A percentile compares a stretch with the other conserved stretches of the same genome.
Evolutionary conservation across 108 stramenopile species (phyloP).

Genomic region (Cylindrotheca fusiformis): DNA sequence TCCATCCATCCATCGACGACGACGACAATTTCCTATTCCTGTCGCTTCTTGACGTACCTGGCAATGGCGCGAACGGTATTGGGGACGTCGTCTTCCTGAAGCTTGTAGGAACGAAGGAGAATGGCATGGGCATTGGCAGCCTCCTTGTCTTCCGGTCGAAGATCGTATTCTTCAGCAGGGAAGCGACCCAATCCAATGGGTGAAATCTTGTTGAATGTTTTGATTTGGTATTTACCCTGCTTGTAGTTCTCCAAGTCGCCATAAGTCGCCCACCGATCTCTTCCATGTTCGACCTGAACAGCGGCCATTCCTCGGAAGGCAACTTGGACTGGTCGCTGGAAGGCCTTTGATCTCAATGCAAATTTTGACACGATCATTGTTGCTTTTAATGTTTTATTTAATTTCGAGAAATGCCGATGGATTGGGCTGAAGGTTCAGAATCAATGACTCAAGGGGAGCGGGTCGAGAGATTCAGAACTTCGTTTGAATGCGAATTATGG

Average conservation of each 20-base stretch:
- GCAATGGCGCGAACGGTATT: slow-evolving; percentile 87
- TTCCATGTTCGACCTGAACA: slow-evolving; percentile 77
- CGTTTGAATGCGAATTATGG: too few species aligned
- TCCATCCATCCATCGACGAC: too few species aligned
- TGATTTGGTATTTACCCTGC: slow-evolving; percentile 85
- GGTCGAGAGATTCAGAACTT: too few species aligned
- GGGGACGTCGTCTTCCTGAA: slow-evolving; percentile 82
- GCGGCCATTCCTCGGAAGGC: slow-evolving; percentile 42
- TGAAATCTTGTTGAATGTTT: slow-evolving; percentile 92
- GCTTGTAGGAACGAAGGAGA: slow-evolving; percentile 85
- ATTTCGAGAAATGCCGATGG: too few species aligned
- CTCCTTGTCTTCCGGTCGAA: slow-evolving; percentile 35
- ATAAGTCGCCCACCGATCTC: slow-evolving; percentile 78
- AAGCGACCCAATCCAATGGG: slow-evolving; percentile 69
- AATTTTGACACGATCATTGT: neutral
- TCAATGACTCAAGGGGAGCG: too few species aligned
- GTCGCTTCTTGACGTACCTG: slow-evolving; percentile 18
- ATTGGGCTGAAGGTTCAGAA: too few species aligned
- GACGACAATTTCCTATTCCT: neutral
- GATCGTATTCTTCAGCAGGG: slow-evolving; percentile 62
- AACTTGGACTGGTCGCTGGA: slow-evolving; percentile 7
- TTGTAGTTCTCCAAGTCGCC: slow-evolving; percentile 71
- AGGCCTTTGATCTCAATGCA: neutral
- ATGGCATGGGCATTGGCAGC: slow-evolving; percentile 83
- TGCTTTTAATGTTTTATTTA: too few species aligned